phyloP scores from a whole-genome alignment of 768 basidiomycete species.

The Podaxis mareebaensis region DNA sequence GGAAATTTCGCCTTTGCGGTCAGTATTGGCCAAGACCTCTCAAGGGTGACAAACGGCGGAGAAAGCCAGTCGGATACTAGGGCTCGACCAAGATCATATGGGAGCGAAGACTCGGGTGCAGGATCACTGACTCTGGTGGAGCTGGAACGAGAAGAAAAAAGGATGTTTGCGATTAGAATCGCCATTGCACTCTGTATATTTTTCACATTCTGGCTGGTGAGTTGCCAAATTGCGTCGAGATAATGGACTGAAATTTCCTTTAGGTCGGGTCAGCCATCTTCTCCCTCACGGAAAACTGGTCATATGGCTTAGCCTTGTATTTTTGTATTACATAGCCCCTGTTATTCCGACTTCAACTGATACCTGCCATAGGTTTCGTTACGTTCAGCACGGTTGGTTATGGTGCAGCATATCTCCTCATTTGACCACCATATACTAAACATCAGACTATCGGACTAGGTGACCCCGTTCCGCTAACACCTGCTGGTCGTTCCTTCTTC shows the following conservation, averaged over 20 bases:
- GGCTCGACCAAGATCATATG: background rate
- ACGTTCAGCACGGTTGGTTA: slow-evolving; percentile 78
- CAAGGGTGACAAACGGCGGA: background rate
- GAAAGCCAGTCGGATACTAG: slow-evolving; percentile 8
- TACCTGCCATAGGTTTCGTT: slow-evolving; percentile 53
- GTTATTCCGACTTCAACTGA: background rate
- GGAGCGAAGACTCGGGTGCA: slow-evolving; percentile 25
- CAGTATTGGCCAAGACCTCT: slow-evolving; percentile 17
- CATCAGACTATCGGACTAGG: slow-evolving; percentile 31
- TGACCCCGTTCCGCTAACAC: slow-evolving; percentile 61
- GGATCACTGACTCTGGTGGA: slow-evolving; percentile 6
- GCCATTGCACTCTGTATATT: slow-evolving; percentile 60
- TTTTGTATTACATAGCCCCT: slow-evolving; percentile 50
- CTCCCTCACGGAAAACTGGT: slow-evolving; percentile 67
- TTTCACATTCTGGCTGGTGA: slow-evolving; percentile 76
- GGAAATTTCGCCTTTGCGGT: slow-evolving; percentile 51
- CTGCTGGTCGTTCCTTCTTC: slow-evolving; percentile 75
- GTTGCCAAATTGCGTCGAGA: slow-evolving; percentile 19
- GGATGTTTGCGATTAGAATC: slow-evolving; percentile 59
- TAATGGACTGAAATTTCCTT: background rate
- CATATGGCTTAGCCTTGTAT: slow-evolving; percentile 62
- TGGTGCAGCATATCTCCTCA: slow-evolving; percentile 28
- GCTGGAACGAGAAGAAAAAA: slow-evolving; percentile 42
- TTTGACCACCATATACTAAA: background rate
- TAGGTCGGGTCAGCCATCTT: slow-evolving; percentile 74